Base-by-base conservation (phyloP, 768 basidiomycete genomes). In the Termitomyces titanicus region DNA sequence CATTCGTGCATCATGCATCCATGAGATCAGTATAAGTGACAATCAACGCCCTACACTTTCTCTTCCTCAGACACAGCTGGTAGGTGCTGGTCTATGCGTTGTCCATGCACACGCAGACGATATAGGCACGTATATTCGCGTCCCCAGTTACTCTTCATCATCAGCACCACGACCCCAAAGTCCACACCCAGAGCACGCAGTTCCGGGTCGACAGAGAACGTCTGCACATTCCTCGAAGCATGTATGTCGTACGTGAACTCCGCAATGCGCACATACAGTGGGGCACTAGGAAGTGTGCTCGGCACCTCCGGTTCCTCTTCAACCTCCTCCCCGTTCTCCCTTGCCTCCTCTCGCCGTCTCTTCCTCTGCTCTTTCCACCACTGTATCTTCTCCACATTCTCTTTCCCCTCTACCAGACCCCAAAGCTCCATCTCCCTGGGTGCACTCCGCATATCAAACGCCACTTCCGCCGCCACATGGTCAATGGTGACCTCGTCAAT, bases 391-490 rank as follows among this genome's bases (percentile, higher is more conserved):
- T 70, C 79, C 6, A 83, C 52, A 61, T 94, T 91, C 47, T 90
- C 88, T 48, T 64, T 57, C 10, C 89, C 91, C 60, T 97, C 94
- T 33, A 96, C 81, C 60, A 94, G 69, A 0, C 85, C 94, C 94
- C 94, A 96, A 5, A 96, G 81, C 62, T 97, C 92, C 83, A 98
- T 91, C 40, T 87, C 77, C 55, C 82, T 76, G 40, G 96, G 96
- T 1, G 93, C 92, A 38, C 85, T 85, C 37, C 84, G 76, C 71
- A 91, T 77, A 62, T 95, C 92, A 65, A 84, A 83, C 5, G 93
- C 89, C 39, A 94, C 75, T 59, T 96, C 94, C 56, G 73, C 78
- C 20, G 94, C 78, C 12, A 93, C 84, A 68, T 99, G 96, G 65
- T 98, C 96, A 54, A 99, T 81, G 20, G 90, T 90, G 48, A 99